Evolutionary conservation across 352 stramenopile genomes (phyloP).

Genomic region (Globisporangium parvum): DNA sequence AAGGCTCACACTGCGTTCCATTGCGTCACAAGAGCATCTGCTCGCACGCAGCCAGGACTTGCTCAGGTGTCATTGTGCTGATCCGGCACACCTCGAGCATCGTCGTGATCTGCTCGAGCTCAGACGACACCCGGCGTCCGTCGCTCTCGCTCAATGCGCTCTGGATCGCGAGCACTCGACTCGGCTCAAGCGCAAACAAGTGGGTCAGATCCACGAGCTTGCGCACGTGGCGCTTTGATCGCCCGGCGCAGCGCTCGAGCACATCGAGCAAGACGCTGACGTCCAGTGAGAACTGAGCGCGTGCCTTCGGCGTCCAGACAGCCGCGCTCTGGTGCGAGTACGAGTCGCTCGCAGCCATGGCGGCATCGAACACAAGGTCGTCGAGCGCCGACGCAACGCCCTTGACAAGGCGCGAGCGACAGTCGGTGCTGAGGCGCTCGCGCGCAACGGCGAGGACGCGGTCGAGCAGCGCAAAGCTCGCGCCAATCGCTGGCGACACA

Average conservation of each 20-base stretch:
- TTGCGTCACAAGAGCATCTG: too few species aligned
- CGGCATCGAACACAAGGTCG: conserved; percentile 20
- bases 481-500: conserved; percentile 33
- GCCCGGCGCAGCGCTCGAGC: conserved; percentile 25
- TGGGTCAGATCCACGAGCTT: conserved; percentile 37
- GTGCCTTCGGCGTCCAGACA: conserved; percentile 16
- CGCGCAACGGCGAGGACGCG: conserved; percentile 20
- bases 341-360: conserved; percentile 17
- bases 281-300: conserved; percentile 37
- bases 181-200: conserved; percentile 32
- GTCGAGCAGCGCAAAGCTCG: conserved; percentile 23
- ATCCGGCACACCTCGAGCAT: conserved; percentile 66
- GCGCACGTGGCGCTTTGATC: conserved; percentile 32
- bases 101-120: conserved; percentile 56
- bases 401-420: conserved; percentile 25
- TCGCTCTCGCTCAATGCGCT: conserved; percentile 25
- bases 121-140: background rate
- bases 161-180: conserved; percentile 36
- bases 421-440: conserved; percentile 22
- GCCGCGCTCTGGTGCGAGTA: background rate
- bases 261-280: conserved; percentile 26
- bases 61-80: conserved; percentile 32
- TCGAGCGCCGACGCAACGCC: conserved; percentile 30
- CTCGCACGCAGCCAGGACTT: conserved; percentile 21
- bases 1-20: too few species aligned